These are phyloP conservation scores for Hymenoscyphus infarciens DNA, from an alignment of 2,329 filamentous ascomycete genomes.

Conservation along the genomic window DNA sequence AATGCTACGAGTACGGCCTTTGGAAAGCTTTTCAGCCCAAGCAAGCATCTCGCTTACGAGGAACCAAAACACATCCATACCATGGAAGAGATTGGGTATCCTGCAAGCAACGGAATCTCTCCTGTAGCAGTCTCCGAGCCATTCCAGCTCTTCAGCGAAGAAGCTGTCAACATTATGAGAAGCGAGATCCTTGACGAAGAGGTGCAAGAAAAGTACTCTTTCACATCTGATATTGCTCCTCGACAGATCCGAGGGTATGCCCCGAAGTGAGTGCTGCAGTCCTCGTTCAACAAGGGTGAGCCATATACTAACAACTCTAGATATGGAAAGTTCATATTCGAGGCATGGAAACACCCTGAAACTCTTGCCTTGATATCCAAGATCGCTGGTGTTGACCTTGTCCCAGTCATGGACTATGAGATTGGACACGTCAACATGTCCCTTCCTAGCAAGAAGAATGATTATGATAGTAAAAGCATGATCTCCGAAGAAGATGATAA, in stretches of 20 bases:
- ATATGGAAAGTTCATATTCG: conserved; percentile 62
- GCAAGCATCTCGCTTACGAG: conserved; percentile 53
- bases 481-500: conserved; percentile 34
- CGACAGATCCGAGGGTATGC: conserved; percentile 53
- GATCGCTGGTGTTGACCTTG: conserved; percentile 55
- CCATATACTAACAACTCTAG: conserved; percentile 35
- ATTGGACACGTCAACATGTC: conserved; percentile 57
- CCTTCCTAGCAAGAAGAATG: conserved; percentile 32
- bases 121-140: conserved; percentile 61
- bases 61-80: conserved; percentile 49
- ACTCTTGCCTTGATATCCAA: conserved; percentile 51
- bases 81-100: conserved; percentile 60
- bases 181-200: conserved; percentile 56
- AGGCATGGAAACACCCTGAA: conserved; percentile 55
- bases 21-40: conserved; percentile 47
- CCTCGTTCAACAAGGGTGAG: conserved; percentile 7
- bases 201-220: conserved; percentile 54
- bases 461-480: conserved; percentile 25
- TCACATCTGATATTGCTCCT: conserved; percentile 56
- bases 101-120: conserved; percentile 55
- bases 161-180: conserved; percentile 60
- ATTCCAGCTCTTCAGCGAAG: conserved; percentile 59
- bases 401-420: conserved; percentile 55
- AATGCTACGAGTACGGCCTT: conserved; percentile 20
- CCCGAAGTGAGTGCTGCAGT: conserved; percentile 45